Conservation (phyloP, 768 basidiomycete genomes). For the Fomitopsis serialis region DNA sequence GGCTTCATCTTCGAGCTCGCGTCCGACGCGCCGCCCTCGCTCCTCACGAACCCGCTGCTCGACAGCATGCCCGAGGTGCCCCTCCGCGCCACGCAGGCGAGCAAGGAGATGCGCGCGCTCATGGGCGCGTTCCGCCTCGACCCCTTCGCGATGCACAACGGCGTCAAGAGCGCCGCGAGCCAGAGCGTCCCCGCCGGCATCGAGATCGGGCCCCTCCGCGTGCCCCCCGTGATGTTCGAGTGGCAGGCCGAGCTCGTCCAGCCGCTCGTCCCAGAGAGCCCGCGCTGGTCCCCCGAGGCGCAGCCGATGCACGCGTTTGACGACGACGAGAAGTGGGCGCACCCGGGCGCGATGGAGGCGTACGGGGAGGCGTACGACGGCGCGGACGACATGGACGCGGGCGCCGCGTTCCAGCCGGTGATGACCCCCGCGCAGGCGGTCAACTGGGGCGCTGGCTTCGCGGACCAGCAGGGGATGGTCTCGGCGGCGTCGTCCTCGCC, state of each 20-base stretch:
- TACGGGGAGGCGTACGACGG: neutral
- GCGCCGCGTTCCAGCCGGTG: conserved; percentile 13
- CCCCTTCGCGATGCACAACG: conserved; percentile 59
- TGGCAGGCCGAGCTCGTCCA: conserved; percentile 47
- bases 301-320: conserved; percentile 1
- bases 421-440: conserved; percentile 20
- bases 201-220: conserved; percentile 53
- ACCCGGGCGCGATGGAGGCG: neutral
- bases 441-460: conserved; percentile 10
- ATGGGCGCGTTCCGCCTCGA: conserved; percentile 78
- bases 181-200: conserved; percentile 18
- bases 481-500: neutral
- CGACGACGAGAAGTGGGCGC: conserved; percentile 5
- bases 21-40: conserved; percentile 3
- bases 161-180: conserved; percentile 30
- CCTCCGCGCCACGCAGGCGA: conserved; percentile 70
- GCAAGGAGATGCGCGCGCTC: conserved; percentile 64
- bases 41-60: conserved; percentile 1
- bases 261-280: conserved; percentile 4
- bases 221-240: conserved; percentile 58
- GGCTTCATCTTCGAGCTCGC: conserved; percentile 16
- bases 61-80: conserved; percentile 40
- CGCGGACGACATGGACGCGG: neutral
- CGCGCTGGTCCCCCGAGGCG: conserved; percentile 4
- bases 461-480: neutral